Evolutionary conservation across 352 stramenopile genomes (phyloP).

Genomic region (Phytophthora uliginosa): DNA sequence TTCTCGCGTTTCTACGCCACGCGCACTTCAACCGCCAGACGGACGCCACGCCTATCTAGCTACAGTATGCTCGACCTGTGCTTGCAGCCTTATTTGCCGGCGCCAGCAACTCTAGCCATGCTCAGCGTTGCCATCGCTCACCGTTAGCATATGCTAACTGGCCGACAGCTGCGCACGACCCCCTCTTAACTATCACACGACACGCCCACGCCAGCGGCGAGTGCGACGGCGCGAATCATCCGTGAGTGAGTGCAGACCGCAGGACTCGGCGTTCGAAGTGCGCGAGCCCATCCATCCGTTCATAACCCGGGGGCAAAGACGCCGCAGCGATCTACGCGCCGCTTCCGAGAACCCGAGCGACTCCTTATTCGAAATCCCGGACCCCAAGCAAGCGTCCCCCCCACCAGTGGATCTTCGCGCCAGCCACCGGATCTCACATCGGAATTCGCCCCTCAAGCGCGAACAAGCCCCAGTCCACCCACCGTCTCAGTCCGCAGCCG

Average conservation of each 20-base stretch:
- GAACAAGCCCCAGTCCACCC: not conserved
- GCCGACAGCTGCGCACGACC: not conserved
- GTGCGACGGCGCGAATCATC: slow-evolving; percentile 8
- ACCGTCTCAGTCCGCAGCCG: not conserved
- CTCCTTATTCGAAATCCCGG: not conserved
- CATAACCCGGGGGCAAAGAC: not conserved
- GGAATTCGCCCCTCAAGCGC: slow-evolving; percentile 4
- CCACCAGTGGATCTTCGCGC: not conserved
- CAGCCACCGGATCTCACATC: slow-evolving; percentile 8
- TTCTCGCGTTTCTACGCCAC: not conserved
- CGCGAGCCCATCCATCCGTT: slow-evolving; percentile 1
- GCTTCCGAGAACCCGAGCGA: not conserved
- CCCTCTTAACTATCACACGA: not conserved
- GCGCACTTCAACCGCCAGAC: not conserved
- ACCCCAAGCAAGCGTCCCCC: not conserved
- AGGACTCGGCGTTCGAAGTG: not conserved
- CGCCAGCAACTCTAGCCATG: not conserved
- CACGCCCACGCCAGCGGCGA: not conserved
- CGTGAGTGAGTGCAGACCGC: slow-evolving; percentile 6
- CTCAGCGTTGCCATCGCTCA: not conserved
- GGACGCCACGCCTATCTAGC: not conserved
- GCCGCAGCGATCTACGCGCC: slow-evolving; percentile 3
- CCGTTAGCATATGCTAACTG: not conserved
- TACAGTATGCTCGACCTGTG: not conserved
- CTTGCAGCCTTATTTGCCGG: not conserved